phyloP scores from a whole-genome alignment of 352 stramenopile species.

The Globisporangium alternatum region DNA sequence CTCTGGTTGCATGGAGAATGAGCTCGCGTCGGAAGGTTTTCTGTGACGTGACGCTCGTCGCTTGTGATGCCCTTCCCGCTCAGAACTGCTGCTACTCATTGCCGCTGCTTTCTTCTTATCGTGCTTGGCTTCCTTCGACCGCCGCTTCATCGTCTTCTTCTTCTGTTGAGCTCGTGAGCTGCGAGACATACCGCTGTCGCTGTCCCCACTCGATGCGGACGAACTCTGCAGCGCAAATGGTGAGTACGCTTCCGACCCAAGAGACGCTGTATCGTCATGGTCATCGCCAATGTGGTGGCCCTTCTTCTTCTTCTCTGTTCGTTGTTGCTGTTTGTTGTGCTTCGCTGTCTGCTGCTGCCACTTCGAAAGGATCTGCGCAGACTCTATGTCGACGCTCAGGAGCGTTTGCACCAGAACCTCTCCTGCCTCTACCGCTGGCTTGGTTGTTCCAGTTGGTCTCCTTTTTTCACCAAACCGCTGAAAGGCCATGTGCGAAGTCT shows the following conservation, averaged over 20 bases:
- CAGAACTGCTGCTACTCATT: neutral
- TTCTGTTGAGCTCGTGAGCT: neutral
- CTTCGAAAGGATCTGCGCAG: constrained; percentile 20
- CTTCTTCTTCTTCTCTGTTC: constrained; percentile 2
- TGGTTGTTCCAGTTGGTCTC: too few relatives aligned
- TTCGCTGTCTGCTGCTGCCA: neutral
- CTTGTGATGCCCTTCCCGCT: neutral
- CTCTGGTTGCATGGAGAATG: neutral
- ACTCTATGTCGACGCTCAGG: constrained; percentile 48
- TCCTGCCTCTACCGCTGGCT: too few relatives aligned
- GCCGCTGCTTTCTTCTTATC: neutral
- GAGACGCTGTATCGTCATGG: constrained; percentile 17
- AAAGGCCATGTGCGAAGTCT: neutral
- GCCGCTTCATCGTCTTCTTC: neutral
- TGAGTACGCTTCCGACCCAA: constrained; percentile 39
- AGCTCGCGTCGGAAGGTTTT: neutral
- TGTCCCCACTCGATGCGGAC: neutral
- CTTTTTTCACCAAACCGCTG: neutral
- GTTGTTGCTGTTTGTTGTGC: neutral
- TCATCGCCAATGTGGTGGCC: neutral
- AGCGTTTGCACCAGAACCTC: constrained; percentile 32
- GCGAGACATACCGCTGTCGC: neutral
- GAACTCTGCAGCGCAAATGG: constrained; percentile 13
- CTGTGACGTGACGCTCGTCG: neutral
- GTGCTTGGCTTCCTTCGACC: constrained; percentile 1